phyloP scores from a whole-genome alignment of 768 basidiomycete genomes.

The Mrakia frigida region DNA sequence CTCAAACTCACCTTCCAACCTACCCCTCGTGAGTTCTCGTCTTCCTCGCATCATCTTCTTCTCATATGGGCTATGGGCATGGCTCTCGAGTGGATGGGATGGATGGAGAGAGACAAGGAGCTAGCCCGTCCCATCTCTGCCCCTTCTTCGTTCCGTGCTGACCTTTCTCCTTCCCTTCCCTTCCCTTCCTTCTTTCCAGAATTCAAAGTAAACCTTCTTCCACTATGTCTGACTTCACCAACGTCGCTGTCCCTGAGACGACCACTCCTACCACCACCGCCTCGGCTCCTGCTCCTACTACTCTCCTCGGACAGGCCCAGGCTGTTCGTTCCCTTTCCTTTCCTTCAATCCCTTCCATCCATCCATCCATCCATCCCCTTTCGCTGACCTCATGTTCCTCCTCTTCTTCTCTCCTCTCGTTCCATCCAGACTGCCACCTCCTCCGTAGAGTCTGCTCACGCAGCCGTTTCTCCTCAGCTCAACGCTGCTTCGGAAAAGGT shows the following conservation, averaged over 20 bases:
- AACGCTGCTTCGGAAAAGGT: background rate
- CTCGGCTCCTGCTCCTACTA: background rate
- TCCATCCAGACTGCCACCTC: slow-evolving; percentile 3
- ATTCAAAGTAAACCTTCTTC: background rate
- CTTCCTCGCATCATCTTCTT: no score
- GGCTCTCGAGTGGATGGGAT: no score
- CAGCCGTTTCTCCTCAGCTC: background rate
- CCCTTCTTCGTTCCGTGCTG: background rate
- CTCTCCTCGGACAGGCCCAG: background rate
- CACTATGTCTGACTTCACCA: background rate
- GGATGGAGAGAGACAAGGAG: no score
- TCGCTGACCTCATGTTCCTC: background rate
- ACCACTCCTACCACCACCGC: background rate
- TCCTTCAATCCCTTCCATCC: background rate
- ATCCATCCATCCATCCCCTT: background rate
- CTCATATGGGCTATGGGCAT: no score
- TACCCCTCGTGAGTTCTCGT: no score
- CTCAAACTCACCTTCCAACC: no score
- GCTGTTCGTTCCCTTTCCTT: background rate
- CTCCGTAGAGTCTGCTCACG: background rate
- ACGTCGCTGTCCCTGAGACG: background rate
- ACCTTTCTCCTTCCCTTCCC: background rate
- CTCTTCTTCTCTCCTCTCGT: background rate
- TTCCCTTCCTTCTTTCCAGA: background rate
- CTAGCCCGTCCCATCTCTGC: no score